Evolutionary conservation across 2,329 filamentous ascomycete species (phyloP), one percentile per base, ranked within the genome.

Genomic region (Cercospora janseana): DNA sequence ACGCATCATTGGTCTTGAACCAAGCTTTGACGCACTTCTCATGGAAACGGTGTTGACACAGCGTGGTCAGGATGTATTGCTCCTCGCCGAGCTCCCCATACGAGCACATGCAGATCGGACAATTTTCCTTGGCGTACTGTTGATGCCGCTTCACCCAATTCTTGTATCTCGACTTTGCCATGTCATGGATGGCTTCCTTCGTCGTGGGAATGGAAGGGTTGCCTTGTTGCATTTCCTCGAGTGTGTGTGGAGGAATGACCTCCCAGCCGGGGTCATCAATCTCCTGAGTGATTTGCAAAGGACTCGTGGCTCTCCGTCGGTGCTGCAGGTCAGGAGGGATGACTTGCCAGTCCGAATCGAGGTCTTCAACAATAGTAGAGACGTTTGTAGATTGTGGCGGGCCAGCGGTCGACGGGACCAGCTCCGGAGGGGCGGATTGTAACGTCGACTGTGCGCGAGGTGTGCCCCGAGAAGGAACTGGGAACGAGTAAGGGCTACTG

Each of bases 191-290:
- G 4, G 32, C 44, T 38, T 40, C 13, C 4, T 13, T 9, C 7
- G 6, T 16, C 4, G 34, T 15, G 15, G 24, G 6, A 6, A 23
- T 8, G 4, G 18, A 9, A n/a, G 20, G 32, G 13, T 31, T 28
- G 6, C 32, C 34, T 40, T 24, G 13, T 27, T 38, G 29, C 44
- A 47, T 47, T 35, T 47, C 29, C 13, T 37, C 32, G n/a, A 37
- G 10, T 5, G 28, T 18, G 7, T 40, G n/a, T 2, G 21, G n/a
- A 7, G 44, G 32, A 5, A 47, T 29, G 10, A 16, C 2, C 18
- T 47, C 32, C 44, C 44, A 47, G 21, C 40, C 44, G 24, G 24
- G 24, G 4, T 38, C 8, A 5, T 37, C 31, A 16, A 18, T 27
- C 32, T 26, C 28, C 21, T 38, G 44, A 7, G 31, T 40, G 23